Evolutionary conservation across 2,329 filamentous ascomycete genomes (phyloP), one percentile per base, ranked within the genome.

Genomic region (Pseudogymnoascus sp.): DNA sequence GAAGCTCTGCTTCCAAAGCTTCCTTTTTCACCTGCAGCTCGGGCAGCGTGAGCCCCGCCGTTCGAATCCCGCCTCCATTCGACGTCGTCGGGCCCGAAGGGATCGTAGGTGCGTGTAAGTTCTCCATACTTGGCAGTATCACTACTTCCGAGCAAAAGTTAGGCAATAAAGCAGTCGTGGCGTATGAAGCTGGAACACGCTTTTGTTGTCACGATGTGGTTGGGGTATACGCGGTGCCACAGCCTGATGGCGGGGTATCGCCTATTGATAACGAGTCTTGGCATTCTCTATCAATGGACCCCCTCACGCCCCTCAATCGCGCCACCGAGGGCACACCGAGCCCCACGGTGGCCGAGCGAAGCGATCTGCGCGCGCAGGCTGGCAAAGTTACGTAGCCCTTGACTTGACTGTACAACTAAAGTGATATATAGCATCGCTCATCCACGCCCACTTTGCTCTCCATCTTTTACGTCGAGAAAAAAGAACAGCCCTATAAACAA

Each of bases 21-120:
- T 93, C 87, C 74, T 96, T 97, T 77, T 91, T 89, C 35, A 82
- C 82, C 72, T 94, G 90, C 60, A 97, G 84, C 77, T 96, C 88
- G 45, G 82, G 77, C 72, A 97, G 85, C 59, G 89, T 87, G 68
- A 91, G 76, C 65, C 87, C 81, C 66, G 78, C 77, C 61, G 76
- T 81, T 60, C 83, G 78, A 67, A 82, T 77, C 67, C 88, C 87
- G 73, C 88, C 89, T 45, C 77, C 74, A 61, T 80, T 76, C 39
- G 75, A 67, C 42, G 86, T 87, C 8, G 86, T 87, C 35, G 90
- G 89, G 64, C 92, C 92, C 42, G 92, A 92, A 63, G 87, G 81
- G 75, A 90, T 85, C 15, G 85, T 88, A n/a, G 86, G 85, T 52
- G 85, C 80, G 70, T 89, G 86, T 62, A 89, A 78, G 68, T 87